Evolutionary conservation across 2,329 filamentous ascomycete genomes (phyloP).

Genomic region (Elsinoe ampelina): DNA sequence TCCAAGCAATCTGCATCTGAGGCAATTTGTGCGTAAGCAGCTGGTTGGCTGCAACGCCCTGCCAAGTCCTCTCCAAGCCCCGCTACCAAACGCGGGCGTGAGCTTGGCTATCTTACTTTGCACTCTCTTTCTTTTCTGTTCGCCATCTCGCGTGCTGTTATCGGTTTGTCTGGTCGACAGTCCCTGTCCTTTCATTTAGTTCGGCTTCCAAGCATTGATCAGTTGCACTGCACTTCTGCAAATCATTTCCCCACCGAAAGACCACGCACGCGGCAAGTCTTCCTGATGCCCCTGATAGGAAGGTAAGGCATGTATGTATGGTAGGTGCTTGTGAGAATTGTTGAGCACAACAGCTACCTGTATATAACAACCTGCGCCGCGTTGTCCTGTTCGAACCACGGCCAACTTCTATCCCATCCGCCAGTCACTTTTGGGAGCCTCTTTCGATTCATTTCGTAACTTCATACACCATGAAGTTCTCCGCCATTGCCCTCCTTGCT

Average conservation of each 20-base stretch:
- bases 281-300: slow-evolving; percentile 6
- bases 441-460: neutral
- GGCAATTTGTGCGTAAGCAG: neutral
- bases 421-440: neutral
- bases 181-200: slow-evolving; percentile 8
- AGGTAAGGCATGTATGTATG: slow-evolving; percentile 4
- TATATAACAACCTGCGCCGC: slow-evolving; percentile 9
- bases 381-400: neutral
- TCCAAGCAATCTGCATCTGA: slow-evolving; percentile 2
- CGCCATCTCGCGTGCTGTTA: slow-evolving; percentile 10
- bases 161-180: neutral
- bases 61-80: neutral
- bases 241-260: slow-evolving; percentile 8
- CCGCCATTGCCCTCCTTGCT: slow-evolving; percentile 3
- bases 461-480: slow-evolving; percentile 12
- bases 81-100: slow-evolving; percentile 2
- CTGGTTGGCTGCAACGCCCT: neutral
- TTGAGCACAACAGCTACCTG: neutral
- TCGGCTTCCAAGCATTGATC: neutral
- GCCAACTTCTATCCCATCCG: neutral
- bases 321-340: neutral
- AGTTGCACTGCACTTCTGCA: slow-evolving; percentile 1
- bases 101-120: slow-evolving; percentile 8
- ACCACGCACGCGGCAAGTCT: neutral
- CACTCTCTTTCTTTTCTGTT: neutral